Evolutionary conservation across 441 rosid genomes (phyloP).

Genomic region (Croton setiger): DNA sequence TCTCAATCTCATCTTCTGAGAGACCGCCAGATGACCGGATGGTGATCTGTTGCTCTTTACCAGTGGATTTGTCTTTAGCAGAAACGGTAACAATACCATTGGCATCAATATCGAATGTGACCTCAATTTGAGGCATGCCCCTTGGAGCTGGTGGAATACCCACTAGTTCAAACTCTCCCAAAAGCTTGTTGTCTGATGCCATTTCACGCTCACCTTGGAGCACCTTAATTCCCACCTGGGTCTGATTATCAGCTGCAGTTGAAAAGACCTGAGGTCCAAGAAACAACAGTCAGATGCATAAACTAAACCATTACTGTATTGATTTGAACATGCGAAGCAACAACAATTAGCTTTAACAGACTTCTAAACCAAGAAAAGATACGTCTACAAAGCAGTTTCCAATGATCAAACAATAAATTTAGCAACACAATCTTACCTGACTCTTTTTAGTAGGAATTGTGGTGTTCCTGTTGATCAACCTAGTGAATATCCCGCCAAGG

Average conservation of each 20-base stretch:
- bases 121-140: slow-evolving; percentile 93
- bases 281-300: not conserved
- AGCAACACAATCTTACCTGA: too few relatives aligned
- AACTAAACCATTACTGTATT: not conserved
- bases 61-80: slow-evolving; percentile 92
- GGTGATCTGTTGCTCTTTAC: slow-evolving; percentile 91
- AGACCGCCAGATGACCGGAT: slow-evolving; percentile 93
- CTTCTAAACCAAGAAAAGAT: too few relatives aligned
- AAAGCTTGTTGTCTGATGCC: slow-evolving; percentile 81
- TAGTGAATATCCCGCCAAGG: slow-evolving; percentile 87
- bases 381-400: too few relatives aligned
- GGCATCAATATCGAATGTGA: slow-evolving; percentile 92
- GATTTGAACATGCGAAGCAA: too few relatives aligned
- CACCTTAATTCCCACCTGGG: slow-evolving; percentile 93
- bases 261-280: slow-evolving; percentile 64
- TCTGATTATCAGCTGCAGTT: slow-evolving; percentile 96
- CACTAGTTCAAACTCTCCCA: slow-evolving; percentile 87
- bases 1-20: slow-evolving; percentile 85
- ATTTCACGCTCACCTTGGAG: slow-evolving; percentile 98
- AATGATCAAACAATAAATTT: too few relatives aligned
- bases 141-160: slow-evolving; percentile 94
- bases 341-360: not conserved
- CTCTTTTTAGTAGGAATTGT: slow-evolving; percentile 98
- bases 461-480: slow-evolving; percentile 79
- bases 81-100: slow-evolving; percentile 95